Evolutionary conservation across 371 early-diverging fungal species (phyloP), one percentile per base, ranked within the genome.

Genomic region (Mortierella sp.): DNA sequence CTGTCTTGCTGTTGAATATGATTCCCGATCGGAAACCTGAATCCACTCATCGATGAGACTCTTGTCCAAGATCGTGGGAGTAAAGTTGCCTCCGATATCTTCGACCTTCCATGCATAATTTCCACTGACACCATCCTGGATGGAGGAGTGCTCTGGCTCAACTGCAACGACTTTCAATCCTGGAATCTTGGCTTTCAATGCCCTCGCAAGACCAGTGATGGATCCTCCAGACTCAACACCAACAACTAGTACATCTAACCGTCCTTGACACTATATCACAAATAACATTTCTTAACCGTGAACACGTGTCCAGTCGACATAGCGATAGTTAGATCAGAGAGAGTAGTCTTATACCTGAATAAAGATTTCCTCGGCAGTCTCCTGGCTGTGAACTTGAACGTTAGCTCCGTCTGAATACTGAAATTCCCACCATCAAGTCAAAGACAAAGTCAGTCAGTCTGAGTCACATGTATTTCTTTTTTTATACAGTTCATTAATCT

Each of bases 161-260:
- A 94, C 94, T 45, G 92, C 95, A 7, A 76, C 59, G 61, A 91
- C 86, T 70, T 88, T 87, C 28, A 93, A 48, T n/a, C 83, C 73
- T 0, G 94, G 92, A 16, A 87, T 74, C 67, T 84, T 83, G 19
- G 76, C 77, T 74, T 89, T 91, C 21, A 95, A 74, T 22, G 85
- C 86, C 47, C 77, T 83, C 21, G 92, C 88, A 64, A 94, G 79
- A 32, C 91, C 90, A 43, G 92, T 90, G 33, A 93, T 87, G 2
- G 89, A 86, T 43, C 87, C 87, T 63, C 94, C 95, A 2, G 94
- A 88, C 75, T 93, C 95, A 0, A 92, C 95, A 60, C 93, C 94
- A 19, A 92, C 87, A 33, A 95, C 90, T 40, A 95, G 72, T 28
- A 86, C 86, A 67, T 94, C 93, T 6, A 94, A 58, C 16, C 80